phyloP scores from a whole-genome alignment of 2,329 filamentous ascomycete species.

The Fusarium falciforme region DNA sequence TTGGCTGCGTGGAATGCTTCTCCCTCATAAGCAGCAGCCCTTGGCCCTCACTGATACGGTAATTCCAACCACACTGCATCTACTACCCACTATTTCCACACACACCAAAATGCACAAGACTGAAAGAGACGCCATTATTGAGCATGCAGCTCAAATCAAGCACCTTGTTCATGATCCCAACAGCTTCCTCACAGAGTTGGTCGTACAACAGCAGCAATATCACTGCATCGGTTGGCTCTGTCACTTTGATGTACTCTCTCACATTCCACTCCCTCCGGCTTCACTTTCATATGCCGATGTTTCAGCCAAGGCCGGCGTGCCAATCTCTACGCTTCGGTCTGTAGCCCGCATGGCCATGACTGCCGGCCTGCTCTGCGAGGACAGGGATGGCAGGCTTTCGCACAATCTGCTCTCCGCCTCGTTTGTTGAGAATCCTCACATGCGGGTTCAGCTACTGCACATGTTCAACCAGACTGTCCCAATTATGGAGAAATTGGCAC shows the following conservation, averaged over 20 bases:
- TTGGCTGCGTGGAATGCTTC: background rate
- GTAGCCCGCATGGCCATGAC: conserved; percentile 53
- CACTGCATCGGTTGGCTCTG: conserved; percentile 31
- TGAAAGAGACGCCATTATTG: conserved; percentile 25
- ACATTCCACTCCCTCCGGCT: conserved; percentile 5
- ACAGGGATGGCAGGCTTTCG: conserved; percentile 39
- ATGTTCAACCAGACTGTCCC: conserved; percentile 44
- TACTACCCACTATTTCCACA: background rate
- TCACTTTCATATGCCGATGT: conserved; percentile 9
- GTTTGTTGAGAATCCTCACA: conserved; percentile 38
- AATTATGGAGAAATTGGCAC: conserved; percentile 32
- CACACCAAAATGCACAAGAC: conserved; percentile 25
- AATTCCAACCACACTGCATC: background rate
- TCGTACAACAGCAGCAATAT: conserved; percentile 30
- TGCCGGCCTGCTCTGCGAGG: conserved; percentile 48
- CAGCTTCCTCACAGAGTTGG: conserved; percentile 29
- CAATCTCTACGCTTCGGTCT: conserved; percentile 9
- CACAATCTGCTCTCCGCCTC: conserved; percentile 49
- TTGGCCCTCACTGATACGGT: background rate
- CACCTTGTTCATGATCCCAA: conserved; percentile 28
- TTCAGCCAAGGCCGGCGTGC: conserved; percentile 15
- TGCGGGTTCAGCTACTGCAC: conserved; percentile 48
- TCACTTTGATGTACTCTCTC: conserved; percentile 23
- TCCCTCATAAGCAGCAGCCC: background rate
- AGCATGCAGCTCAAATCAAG: conserved; percentile 25